Conservation (phyloP, 2,329 filamentous ascomycete genomes). For the Verticillium isaacii region DNA sequence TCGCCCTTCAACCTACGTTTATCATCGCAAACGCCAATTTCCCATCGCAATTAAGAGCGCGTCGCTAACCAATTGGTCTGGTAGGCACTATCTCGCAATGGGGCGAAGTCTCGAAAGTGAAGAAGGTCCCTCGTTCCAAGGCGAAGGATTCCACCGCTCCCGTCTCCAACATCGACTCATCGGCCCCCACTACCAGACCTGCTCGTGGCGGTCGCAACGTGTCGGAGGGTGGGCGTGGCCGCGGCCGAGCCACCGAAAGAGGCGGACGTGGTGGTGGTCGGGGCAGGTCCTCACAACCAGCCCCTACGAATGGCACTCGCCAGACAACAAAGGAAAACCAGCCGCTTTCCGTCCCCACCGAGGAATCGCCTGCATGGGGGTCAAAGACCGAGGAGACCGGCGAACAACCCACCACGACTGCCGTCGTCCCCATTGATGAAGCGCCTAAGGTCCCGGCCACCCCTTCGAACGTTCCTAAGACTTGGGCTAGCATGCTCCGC, state of each 20-base stretch:
- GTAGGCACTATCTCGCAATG: constrained; percentile 76
- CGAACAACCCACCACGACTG: constrained; percentile 26
- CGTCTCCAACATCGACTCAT: constrained; percentile 41
- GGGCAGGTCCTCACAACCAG: constrained; percentile 53
- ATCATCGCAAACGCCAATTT: not conserved
- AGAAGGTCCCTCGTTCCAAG: constrained; percentile 74
- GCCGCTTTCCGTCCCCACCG: constrained; percentile 61
- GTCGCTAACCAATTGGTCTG: not conserved
- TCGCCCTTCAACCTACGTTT: constrained; percentile 2
- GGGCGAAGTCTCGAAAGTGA: constrained; percentile 76
- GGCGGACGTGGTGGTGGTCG: constrained; percentile 57
- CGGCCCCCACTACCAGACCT: constrained; percentile 38
- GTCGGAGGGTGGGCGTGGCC: constrained; percentile 57
- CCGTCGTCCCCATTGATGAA: constrained; percentile 11
- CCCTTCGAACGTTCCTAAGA: constrained; percentile 42
- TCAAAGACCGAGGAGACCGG: constrained; percentile 32
- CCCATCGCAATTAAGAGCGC: not conserved
- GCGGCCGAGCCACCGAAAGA: constrained; percentile 58
- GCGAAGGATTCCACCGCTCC: constrained; percentile 56
- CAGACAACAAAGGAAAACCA: constrained; percentile 43
- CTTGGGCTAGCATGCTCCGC: constrained; percentile 73
- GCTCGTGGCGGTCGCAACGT: constrained; percentile 58
- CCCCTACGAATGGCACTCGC: constrained; percentile 58
- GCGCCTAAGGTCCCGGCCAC: constrained; percentile 12
- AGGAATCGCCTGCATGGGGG: constrained; percentile 63